phyloP scores from a whole-genome alignment of 495 filamentous ascomycete species.

The Aspergillus hancockii region DNA sequence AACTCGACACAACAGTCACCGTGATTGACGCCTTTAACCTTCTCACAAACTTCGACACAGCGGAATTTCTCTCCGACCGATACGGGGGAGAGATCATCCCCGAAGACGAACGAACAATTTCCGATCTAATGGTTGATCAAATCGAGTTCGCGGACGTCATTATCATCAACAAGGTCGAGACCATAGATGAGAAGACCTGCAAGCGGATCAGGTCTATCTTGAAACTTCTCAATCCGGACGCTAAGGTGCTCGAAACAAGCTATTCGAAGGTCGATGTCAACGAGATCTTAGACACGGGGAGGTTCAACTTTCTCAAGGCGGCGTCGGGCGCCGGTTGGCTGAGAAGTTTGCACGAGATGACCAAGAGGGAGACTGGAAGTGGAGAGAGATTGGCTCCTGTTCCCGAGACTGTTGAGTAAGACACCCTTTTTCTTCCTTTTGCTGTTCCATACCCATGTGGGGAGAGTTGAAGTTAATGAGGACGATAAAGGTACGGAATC shows the following conservation, averaged over 20 bases:
- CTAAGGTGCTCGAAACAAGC: slow-evolving; percentile 48
- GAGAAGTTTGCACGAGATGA: slow-evolving; percentile 54
- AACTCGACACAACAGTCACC: slow-evolving; percentile 60
- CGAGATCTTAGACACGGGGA: slow-evolving; percentile 52
- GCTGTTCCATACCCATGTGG: neutral
- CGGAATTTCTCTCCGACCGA: slow-evolving; percentile 56
- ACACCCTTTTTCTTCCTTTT: neutral
- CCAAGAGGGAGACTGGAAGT: slow-evolving; percentile 37
- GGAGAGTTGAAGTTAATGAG: slow-evolving; percentile 3
- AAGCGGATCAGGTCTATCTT: slow-evolving; percentile 46
- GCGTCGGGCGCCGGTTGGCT: slow-evolving; percentile 50
- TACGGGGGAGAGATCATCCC: slow-evolving; percentile 45
- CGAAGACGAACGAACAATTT: slow-evolving; percentile 61
- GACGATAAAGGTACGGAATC: slow-evolving; percentile 44
- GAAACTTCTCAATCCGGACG: slow-evolving; percentile 50
- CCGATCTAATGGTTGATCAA: slow-evolving; percentile 62
- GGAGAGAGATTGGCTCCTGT: slow-evolving; percentile 49
- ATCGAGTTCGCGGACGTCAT: slow-evolving; percentile 64
- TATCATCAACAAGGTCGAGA: slow-evolving; percentile 57
- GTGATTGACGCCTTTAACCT: slow-evolving; percentile 62
- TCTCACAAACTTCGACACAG: slow-evolving; percentile 56
- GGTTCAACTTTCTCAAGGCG: slow-evolving; percentile 47
- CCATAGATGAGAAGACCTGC: slow-evolving; percentile 36
- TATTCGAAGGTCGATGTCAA: slow-evolving; percentile 49
- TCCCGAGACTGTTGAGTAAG: slow-evolving; percentile 58